Evolutionary conservation across 2,329 filamentous ascomycete species (phyloP), one percentile per base, ranked within the genome.

Genomic region (Lachnellula occidentalis): DNA sequence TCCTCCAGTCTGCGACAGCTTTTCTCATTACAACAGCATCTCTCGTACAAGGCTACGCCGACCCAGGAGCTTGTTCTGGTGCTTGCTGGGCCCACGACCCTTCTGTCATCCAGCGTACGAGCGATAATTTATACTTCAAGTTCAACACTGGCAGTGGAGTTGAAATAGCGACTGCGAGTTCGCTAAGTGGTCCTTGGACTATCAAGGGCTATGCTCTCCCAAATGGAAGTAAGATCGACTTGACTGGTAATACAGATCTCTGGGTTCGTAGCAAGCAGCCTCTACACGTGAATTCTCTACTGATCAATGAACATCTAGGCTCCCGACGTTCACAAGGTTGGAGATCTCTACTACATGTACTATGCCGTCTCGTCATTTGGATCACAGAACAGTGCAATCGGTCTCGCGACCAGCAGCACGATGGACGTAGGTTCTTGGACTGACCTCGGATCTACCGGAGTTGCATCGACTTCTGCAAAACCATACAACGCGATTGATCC

Each of bases 401-500:
- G 81, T 12, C 61, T 72, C n/a, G 70, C 69, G 8, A 71, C 69
- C 8, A 69, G 66, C 1, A 60, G 69, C 0, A 76, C 72, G 1
- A 68, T 80, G 67, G 76, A 80, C 27, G 70, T 74, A 12, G 81
- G 80, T 37, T 74, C 72, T 15, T 87, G 82, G 82, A 82, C 76
- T 2, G 82, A 87, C 64, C 75, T 73, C 15, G 84, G 83, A 41
- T 59, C 73, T 14, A 77, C 76, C 0, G 80, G 82, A 9, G 70
- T 86, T 55, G 72, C 68, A 17, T 74, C 79, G 48, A 55, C 67
- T 19, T 49, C 68, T 14, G 61, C 69, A 21, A 76, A 74, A 54
- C 52, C 68, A 4, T 84, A 82, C 70, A 84, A 84, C 61, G 78
- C 79, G 43, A 84, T 90, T 62, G 87, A 85, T 62, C 69, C 73